phyloP scores from a whole-genome alignment of 2,329 filamentous ascomycete genomes.

The Aspergillus sp. region DNA sequence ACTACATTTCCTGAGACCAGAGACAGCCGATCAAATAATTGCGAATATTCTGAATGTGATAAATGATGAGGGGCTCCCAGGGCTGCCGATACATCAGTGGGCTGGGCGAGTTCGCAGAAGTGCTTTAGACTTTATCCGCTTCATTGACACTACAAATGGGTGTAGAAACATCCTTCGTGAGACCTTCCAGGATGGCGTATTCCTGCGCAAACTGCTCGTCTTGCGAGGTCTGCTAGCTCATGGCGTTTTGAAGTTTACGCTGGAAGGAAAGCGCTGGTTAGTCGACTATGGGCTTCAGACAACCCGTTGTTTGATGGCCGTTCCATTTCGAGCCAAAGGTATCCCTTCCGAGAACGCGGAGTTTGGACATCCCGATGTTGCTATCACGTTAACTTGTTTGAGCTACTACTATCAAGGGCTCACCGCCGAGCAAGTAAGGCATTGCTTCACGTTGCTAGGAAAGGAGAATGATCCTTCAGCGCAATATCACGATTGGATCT shows the following conservation, averaged over 20 bases:
- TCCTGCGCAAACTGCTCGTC: conserved; percentile 20
- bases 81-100: conserved; percentile 23
- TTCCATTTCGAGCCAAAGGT: conserved; percentile 63
- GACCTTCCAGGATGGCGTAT: neutral
- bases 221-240: conserved; percentile 52
- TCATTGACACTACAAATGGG: neutral
- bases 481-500: conserved; percentile 47
- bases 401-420: conserved; percentile 61
- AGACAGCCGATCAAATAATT: conserved; percentile 9
- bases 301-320: conserved; percentile 48
- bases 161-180: too few relatives aligned
- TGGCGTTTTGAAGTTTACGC: conserved; percentile 54
- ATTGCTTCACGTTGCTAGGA: conserved; percentile 48
- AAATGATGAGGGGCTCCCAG: conserved; percentile 10
- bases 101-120: conserved; percentile 10
- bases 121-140: conserved; percentile 15
- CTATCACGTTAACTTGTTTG: conserved; percentile 57
- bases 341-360: conserved; percentile 56
- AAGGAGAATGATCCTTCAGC: conserved; percentile 52
- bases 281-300: conserved; percentile 63
- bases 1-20: conserved; percentile 19
- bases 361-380: conserved; percentile 62
- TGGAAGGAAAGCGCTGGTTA: conserved; percentile 63
- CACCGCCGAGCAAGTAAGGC: conserved; percentile 48
- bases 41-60: conserved; percentile 15